phyloP scores from a whole-genome alignment of 2,329 filamentous ascomycete species.

The Tolypocladium paradoxum region DNA sequence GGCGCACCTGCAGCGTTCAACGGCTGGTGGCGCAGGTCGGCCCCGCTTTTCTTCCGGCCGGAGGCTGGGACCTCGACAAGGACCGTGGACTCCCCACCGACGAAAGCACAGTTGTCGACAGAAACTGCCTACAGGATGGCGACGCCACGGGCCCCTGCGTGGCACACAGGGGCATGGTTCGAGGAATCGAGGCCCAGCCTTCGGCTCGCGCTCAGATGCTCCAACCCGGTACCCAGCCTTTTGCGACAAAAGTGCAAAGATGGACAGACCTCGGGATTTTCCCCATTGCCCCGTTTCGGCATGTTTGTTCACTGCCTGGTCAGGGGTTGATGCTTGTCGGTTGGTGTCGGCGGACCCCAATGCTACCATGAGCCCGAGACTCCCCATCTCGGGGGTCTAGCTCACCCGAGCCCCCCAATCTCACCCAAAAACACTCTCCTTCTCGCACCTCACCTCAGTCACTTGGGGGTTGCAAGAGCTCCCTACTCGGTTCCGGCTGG shows the following conservation, averaged over 20 bases:
- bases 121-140: too few species aligned
- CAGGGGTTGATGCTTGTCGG: neutral
- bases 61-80: constrained; percentile 2
- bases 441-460: too few species aligned
- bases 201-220: neutral
- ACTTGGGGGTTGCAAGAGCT: too few species aligned
- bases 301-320: neutral
- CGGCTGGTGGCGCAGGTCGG: constrained; percentile 2
- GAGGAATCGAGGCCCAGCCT: neutral
- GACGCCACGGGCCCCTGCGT: too few species aligned
- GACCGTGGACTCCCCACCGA: too few species aligned
- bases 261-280: neutral
- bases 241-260: neutral
- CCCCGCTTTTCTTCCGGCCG: constrained; percentile 3
- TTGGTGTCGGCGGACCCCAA: neutral
- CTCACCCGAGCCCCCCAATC: too few species aligned
- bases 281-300: neutral
- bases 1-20: constrained; percentile 2
- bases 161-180: too few species aligned
- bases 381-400: too few species aligned
- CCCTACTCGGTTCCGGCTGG: too few species aligned
- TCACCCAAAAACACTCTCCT: too few species aligned
- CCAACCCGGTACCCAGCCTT: neutral
- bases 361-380: neutral
- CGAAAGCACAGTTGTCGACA: too few species aligned